A percentile compares a stretch with the other conserved stretches of the same genome.
These are phyloP conservation scores for Cutaneotrichosporon sp. DNA, from an alignment of 1,284 basidiomycete species.

Conservation along the genomic window DNA sequence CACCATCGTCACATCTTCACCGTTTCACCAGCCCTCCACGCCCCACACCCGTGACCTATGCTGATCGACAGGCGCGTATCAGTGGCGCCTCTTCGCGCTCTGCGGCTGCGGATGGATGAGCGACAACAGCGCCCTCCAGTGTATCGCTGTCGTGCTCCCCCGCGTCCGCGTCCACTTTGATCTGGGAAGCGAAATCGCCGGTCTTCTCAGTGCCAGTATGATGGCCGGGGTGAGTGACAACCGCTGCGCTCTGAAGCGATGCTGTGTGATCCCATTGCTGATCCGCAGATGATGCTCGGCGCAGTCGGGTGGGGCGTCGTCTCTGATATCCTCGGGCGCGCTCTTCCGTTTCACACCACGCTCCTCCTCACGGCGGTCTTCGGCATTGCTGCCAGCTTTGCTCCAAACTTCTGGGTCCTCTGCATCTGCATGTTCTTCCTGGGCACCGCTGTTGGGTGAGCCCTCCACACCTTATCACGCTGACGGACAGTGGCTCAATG, in stretches of 20 bases:
- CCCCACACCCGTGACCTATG: not conserved
- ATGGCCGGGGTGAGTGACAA: slow-evolving; percentile 59
- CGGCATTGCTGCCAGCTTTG: slow-evolving; percentile 76
- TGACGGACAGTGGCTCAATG: slow-evolving; percentile 66
- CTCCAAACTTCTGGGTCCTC: slow-evolving; percentile 69
- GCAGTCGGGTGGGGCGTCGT: slow-evolving; percentile 89
- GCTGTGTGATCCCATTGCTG: slow-evolving; percentile 1
- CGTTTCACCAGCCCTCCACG: not conserved
- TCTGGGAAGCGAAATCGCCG: slow-evolving; percentile 42
- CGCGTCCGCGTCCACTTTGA: slow-evolving; percentile 84
- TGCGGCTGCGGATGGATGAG: slow-evolving; percentile 77
- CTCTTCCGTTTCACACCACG: slow-evolving; percentile 87
- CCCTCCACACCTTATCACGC: not conserved
- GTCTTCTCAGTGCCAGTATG: slow-evolving; percentile 38
- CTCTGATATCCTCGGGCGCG: slow-evolving; percentile 81
- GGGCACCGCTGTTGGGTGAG: slow-evolving; percentile 74
- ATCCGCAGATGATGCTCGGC: slow-evolving; percentile 89
- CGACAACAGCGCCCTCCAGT: slow-evolving; percentile 52
- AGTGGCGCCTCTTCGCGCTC: slow-evolving; percentile 50
- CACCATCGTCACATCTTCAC: slow-evolving; percentile 2
- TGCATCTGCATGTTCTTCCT: slow-evolving; percentile 82
- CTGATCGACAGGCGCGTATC: slow-evolving; percentile 33
- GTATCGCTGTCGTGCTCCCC: slow-evolving; percentile 80
- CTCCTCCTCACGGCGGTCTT: slow-evolving; percentile 87
- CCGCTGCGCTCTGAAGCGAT: not conserved